These are phyloP conservation scores for Garcia nutans DNA, from an alignment of 345 rosid genomes.

Conservation along the genomic window DNA sequence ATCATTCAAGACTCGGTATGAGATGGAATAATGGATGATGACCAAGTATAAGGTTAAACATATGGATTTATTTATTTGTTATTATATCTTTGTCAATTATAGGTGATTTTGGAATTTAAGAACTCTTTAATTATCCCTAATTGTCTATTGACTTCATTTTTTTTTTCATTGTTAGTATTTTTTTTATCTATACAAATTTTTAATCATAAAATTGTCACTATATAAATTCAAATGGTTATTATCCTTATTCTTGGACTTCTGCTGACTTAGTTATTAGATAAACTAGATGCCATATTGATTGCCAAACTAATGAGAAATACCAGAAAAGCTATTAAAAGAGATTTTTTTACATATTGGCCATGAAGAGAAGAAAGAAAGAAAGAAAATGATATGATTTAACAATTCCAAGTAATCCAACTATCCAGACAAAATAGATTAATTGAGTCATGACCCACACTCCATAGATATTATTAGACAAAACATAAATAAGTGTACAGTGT, in stretches of 20 bases:
- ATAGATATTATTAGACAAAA: background rate
- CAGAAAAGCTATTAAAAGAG: constrained; percentile 14
- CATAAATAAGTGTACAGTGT: background rate
- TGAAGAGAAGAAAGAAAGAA: background rate
- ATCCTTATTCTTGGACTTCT: too few species aligned
- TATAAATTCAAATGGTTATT: too few species aligned
- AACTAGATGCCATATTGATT: background rate
- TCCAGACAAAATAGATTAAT: constrained; percentile 29
- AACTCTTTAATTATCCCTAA: background rate
- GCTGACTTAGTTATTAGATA: background rate
- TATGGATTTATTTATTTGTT: too few species aligned
- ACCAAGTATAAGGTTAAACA: too few species aligned
- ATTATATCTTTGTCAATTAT: too few species aligned
- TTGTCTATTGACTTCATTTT: background rate
- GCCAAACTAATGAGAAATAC: background rate
- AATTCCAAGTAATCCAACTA: background rate
- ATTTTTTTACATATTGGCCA: background rate
- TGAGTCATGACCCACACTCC: constrained; percentile 32
- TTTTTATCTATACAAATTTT: too few species aligned
- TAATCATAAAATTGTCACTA: too few species aligned
- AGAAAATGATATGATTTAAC: constrained; percentile 28
- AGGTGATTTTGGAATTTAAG: background rate
- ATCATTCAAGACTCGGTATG: background rate
- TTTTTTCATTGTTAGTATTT: too few species aligned
- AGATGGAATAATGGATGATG: too few species aligned